These are phyloP conservation scores for Xanthoconium purpureum DNA, from an alignment of 768 basidiomycete species.

Conservation along the genomic window DNA sequence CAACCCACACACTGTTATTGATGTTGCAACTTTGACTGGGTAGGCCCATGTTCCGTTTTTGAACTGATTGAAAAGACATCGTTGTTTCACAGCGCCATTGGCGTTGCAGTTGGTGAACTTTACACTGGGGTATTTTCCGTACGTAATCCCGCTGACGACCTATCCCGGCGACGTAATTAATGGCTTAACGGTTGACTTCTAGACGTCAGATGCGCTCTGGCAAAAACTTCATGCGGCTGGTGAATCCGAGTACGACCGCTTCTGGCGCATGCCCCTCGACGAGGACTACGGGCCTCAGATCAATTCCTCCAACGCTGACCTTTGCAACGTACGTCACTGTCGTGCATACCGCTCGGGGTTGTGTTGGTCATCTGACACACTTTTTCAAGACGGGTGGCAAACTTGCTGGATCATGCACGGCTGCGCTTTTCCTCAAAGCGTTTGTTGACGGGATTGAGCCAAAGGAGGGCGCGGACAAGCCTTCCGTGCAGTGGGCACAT, in stretches of 20 bases:
- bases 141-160: conserved; percentile 13
- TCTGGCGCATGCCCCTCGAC: conserved; percentile 90
- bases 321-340: conserved; percentile 52
- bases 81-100: conserved; percentile 54
- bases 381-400: conserved; percentile 61
- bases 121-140: conserved; percentile 81
- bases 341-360: background rate
- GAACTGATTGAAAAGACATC: background rate
- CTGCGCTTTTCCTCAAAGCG: conserved; percentile 82
- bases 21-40: conserved; percentile 88
- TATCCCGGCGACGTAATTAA: background rate
- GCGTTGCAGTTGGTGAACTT: conserved; percentile 68
- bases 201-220: conserved; percentile 80
- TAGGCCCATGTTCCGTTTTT: conserved; percentile 26
- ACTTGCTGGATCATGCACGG: conserved; percentile 71
- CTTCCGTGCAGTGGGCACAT: conserved; percentile 77
- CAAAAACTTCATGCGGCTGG: conserved; percentile 64
- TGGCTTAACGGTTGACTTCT: background rate
- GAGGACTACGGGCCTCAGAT: conserved; percentile 80
- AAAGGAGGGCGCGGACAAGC: conserved; percentile 50
- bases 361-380: background rate
- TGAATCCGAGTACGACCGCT: conserved; percentile 70
- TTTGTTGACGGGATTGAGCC: conserved; percentile 75
- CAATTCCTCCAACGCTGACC: conserved; percentile 71
- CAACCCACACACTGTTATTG: conserved; percentile 79